Evolutionary conservation across 2,329 filamentous ascomycete species (phyloP).

Genomic region (Botrytis pseudocinerea): DNA sequence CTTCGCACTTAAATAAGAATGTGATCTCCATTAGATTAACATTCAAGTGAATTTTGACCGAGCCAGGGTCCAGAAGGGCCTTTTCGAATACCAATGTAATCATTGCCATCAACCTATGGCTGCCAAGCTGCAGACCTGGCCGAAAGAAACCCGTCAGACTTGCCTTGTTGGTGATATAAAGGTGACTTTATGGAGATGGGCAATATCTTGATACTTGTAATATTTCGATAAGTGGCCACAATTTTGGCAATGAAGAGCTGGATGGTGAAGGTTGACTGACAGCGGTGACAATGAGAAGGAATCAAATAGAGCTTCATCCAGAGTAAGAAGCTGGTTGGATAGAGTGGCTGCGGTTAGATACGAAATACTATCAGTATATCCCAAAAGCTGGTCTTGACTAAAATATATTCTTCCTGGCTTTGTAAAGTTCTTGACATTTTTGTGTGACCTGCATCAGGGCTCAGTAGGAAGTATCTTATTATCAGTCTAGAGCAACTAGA

Average conservation of each 20-base stretch:
- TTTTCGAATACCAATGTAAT: neutral
- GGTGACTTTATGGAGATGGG: neutral
- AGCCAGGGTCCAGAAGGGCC: neutral
- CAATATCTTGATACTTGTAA: neutral
- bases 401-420: neutral
- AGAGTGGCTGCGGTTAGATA: neutral
- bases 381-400: neutral
- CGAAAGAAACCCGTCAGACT: neutral
- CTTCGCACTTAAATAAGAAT: neutral
- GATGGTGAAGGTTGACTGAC: too few species aligned
- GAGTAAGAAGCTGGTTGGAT: neutral
- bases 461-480: neutral
- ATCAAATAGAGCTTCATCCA: neutral
- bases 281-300: too few species aligned
- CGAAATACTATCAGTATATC: neutral
- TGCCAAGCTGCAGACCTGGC: fast-evolving
- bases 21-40: neutral
- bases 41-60: neutral
- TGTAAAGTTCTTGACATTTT: too few species aligned
- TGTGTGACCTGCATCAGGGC: neutral
- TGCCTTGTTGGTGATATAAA: too few species aligned
- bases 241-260: neutral
- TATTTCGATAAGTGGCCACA: neutral
- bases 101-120: neutral
- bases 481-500: too few species aligned